These are phyloP conservation scores for Starmerella floricola DNA, from an alignment of 805 yeast genomes.

Conservation along the genomic window DNA sequence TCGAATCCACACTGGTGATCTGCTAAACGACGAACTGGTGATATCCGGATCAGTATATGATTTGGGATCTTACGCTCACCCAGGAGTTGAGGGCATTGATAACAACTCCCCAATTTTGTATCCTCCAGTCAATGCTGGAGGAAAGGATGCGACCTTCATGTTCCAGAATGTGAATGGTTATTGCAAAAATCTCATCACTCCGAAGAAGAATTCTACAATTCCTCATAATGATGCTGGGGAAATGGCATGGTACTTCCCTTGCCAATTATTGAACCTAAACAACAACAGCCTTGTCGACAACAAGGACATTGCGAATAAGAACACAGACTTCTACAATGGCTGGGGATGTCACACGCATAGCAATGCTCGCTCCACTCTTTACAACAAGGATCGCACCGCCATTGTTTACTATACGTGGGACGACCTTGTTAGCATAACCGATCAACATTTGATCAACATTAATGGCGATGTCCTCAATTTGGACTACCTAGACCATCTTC, in stretches of 20 bases:
- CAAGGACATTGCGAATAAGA: conserved; percentile 24
- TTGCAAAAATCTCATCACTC: conserved; percentile 65
- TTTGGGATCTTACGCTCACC: conserved; percentile 57
- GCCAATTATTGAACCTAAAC: conserved; percentile 42
- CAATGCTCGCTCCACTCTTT: conserved; percentile 50
- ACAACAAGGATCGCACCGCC: conserved; percentile 53
- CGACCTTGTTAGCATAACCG: conserved; percentile 46
- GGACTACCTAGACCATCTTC: conserved; percentile 63
- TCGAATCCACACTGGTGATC: conserved; percentile 50
- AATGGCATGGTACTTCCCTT: conserved; percentile 95
- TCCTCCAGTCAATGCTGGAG: conserved; percentile 79
- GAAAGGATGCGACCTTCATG: conserved; percentile 41
- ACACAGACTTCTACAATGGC: conserved; percentile 55
- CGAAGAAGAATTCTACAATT: conserved; percentile 55
- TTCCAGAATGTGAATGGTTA: conserved; percentile 91
- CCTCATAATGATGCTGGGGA: conserved; percentile 46
- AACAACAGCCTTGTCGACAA: conserved; percentile 65
- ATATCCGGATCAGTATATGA: conserved; percentile 76
- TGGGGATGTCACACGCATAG: conserved; percentile 83
- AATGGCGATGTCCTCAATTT: conserved; percentile 83
- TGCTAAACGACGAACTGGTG: conserved; percentile 49
- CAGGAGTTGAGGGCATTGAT: conserved; percentile 66
- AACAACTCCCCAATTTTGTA: conserved; percentile 57
- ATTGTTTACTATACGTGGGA: conserved; percentile 87
- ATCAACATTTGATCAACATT: conserved; percentile 73